These are phyloP conservation scores for Naganishia vishniacii DNA, from an alignment of 768 basidiomycete genomes.

Conservation along the genomic window DNA sequence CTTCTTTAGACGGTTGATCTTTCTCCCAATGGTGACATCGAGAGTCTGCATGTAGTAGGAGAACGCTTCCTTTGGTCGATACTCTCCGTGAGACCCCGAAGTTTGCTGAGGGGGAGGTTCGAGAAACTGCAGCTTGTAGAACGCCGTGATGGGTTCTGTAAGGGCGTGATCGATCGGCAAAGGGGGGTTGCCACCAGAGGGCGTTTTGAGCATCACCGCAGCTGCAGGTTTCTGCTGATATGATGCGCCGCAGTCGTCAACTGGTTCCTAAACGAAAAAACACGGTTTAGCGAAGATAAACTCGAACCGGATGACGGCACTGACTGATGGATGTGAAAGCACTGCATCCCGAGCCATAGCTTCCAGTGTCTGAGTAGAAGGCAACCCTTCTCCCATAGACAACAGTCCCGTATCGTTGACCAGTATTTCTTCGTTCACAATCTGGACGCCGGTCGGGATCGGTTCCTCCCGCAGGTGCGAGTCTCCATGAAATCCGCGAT, in stretches of 20 bases:
- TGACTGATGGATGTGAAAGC: not conserved
- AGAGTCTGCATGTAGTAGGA: constrained; percentile 97
- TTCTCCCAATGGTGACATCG: constrained; percentile 83
- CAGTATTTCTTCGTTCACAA: constrained; percentile 14
- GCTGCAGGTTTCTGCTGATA: not conserved
- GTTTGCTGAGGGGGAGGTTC: constrained; percentile 5
- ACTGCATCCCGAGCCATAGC: not conserved
- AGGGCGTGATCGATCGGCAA: constrained; percentile 43
- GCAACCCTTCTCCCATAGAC: not conserved
- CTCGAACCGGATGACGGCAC: not conserved
- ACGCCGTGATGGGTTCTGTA: constrained; percentile 47
- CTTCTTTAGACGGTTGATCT: constrained; percentile 34
- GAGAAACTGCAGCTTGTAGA: constrained; percentile 47
- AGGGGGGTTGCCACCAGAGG: constrained; percentile 25
- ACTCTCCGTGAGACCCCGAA: constrained; percentile 14
- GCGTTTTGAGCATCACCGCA: constrained; percentile 8
- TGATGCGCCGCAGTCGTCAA: not conserved
- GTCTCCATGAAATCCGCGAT: not conserved
- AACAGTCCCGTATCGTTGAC: constrained; percentile 7
- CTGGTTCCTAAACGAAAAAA: not conserved
- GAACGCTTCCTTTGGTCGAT: constrained; percentile 54
- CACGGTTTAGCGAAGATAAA: not conserved
- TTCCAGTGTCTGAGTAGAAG: not conserved
- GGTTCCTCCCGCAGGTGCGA: not conserved
- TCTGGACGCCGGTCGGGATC: constrained; percentile 14